Conservation (phyloP, 2,329 filamentous ascomycete genomes). For the Fusarium pseudonygamai region DNA sequence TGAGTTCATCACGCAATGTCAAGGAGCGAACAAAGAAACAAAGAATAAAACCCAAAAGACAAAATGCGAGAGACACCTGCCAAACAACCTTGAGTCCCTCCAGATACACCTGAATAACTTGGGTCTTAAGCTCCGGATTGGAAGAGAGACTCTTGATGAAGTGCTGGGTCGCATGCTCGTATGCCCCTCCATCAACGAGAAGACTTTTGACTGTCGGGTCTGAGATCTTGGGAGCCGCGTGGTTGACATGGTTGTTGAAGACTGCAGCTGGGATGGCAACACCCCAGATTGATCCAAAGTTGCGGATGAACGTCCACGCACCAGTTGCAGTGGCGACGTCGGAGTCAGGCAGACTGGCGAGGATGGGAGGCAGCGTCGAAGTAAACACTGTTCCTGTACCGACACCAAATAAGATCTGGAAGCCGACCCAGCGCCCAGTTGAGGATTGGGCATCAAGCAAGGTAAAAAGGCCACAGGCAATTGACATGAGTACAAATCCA, state of each 20-base stretch:
- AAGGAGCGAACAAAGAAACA: constrained; percentile 3
- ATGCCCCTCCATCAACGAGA: constrained; percentile 37
- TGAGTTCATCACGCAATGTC: background rate
- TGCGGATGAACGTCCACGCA: constrained; percentile 57
- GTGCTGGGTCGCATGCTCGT: constrained; percentile 36
- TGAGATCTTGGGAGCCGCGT: constrained; percentile 3
- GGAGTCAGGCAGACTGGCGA: constrained; percentile 50
- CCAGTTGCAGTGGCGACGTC: constrained; percentile 52
- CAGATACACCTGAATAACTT: constrained; percentile 35
- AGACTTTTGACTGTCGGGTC: constrained; percentile 1
- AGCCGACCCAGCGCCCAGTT: constrained; percentile 52
- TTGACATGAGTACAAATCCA: constrained; percentile 47
- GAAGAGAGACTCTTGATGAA: constrained; percentile 22
- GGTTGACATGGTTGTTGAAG: constrained; percentile 42
- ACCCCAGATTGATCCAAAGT: constrained; percentile 59
- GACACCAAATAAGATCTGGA: constrained; percentile 52
- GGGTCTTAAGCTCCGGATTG: background rate
- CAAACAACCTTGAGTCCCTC: constrained; percentile 4
- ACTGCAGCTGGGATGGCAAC: constrained; percentile 54
- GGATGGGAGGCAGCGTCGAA: constrained; percentile 54
- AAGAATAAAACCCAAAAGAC: background rate
- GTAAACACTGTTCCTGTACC: constrained; percentile 56
- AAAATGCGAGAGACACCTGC: background rate
- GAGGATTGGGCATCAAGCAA: constrained; percentile 51
- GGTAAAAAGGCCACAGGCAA: constrained; percentile 55